Evolutionary conservation across 2,329 filamentous ascomycete species (phyloP).

Genomic region (Beauveria medogensis): DNA sequence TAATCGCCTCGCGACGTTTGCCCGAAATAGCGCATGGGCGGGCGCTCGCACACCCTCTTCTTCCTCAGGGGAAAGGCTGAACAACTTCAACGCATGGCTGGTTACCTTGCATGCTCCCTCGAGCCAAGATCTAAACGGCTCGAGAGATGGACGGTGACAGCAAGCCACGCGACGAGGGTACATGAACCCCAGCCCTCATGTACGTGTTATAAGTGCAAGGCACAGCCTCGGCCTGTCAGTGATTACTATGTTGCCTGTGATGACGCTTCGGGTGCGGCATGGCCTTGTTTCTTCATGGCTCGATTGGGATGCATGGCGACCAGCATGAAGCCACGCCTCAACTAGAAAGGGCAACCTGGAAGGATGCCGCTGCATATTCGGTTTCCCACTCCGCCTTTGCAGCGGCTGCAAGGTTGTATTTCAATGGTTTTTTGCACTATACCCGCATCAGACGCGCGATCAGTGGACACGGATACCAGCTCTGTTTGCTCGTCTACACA

Average conservation of each 20-base stretch:
- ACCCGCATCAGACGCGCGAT: constrained; percentile 9
- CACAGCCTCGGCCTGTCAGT: not conserved
- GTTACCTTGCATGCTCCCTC: not conserved
- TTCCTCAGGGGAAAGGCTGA: not conserved
- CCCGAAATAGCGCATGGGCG: not conserved
- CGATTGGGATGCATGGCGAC: not conserved
- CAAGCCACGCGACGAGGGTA: not conserved
- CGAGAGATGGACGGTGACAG: not conserved
- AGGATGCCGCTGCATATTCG: not conserved
- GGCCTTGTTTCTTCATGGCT: not conserved
- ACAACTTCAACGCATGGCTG: not conserved
- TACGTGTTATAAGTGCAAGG: not conserved
- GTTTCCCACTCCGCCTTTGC: not conserved
- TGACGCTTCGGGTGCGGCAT: not conserved
- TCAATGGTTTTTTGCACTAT: not conserved
- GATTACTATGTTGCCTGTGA: not conserved
- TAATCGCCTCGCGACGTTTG: not conserved
- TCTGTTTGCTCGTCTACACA: not conserved
- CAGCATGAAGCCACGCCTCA: not conserved
- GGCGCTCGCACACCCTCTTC: not conserved
- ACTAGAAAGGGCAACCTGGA: not conserved
- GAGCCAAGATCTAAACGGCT: not conserved
- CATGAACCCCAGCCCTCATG: not conserved
- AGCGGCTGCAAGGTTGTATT: constrained; percentile 8
- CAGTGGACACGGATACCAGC: not conserved